These are phyloP conservation scores for Cryptococcus neoformans DNA, from an alignment of 1,284 basidiomycete genomes.

Conservation along the genomic window DNA sequence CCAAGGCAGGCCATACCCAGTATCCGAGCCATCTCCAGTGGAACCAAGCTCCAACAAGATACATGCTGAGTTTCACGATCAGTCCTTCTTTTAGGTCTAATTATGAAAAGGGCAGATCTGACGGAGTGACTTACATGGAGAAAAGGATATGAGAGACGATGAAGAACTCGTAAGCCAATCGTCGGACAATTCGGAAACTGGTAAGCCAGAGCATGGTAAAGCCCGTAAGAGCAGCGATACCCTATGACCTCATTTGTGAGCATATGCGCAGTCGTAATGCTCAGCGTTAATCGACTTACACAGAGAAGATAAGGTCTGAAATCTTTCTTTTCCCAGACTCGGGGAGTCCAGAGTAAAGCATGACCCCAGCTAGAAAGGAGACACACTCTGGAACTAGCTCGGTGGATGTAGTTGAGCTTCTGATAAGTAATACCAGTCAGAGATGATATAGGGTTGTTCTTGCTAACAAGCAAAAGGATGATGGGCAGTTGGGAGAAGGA, in stretches of 20 bases:
- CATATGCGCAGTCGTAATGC: not conserved
- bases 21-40: slow-evolving; percentile 35
- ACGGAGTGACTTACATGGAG: slow-evolving; percentile 32
- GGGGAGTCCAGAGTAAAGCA: slow-evolving; percentile 26
- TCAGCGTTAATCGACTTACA: slow-evolving; percentile 9
- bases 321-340: slow-evolving; percentile 16
- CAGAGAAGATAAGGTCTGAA: slow-evolving; percentile 24
- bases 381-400: slow-evolving; percentile 42
- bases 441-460: slow-evolving; percentile 48
- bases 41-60: slow-evolving; percentile 35
- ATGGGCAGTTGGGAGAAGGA: slow-evolving; percentile 44
- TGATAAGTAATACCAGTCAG: slow-evolving; percentile 50
- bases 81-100: not conserved
- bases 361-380: slow-evolving; percentile 43
- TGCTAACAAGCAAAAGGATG: slow-evolving; percentile 46
- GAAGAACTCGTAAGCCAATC: slow-evolving; percentile 55
- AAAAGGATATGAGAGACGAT: slow-evolving; percentile 54
- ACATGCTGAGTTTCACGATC: slow-evolving; percentile 18
- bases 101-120: not conserved
- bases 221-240: slow-evolving; percentile 28
- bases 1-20: slow-evolving; percentile 41
- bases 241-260: slow-evolving; percentile 22
- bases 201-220: slow-evolving; percentile 53
- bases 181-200: slow-evolving; percentile 50
- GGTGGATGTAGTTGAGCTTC: slow-evolving; percentile 52